Conservation (phyloP, 75 land plant genomes). For the Picea glauca region DNA sequence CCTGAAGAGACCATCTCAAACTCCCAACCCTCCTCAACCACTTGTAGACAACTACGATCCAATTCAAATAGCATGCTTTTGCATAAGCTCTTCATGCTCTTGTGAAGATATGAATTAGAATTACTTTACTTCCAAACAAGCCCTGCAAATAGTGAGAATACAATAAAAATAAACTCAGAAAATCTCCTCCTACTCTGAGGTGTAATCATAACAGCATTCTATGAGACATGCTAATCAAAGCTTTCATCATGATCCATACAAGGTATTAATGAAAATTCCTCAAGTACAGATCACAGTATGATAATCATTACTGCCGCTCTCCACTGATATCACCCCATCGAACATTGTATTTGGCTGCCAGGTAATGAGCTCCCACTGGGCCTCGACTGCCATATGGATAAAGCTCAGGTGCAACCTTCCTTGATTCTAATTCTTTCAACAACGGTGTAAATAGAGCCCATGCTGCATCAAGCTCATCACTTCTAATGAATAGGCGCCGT, state of each 20-base stretch:
- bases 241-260: not conserved
- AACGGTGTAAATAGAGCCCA: slow-evolving; percentile 90
- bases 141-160: not conserved
- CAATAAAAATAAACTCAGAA: slow-evolving; percentile 1
- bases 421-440: slow-evolving; percentile 79
- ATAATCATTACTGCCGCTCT: slow-evolving; percentile 16
- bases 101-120: not conserved
- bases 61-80: not conserved
- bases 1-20: not conserved
- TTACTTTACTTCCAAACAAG: not conserved
- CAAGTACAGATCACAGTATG: not conserved
- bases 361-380: slow-evolving; percentile 89
- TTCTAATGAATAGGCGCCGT: slow-evolving; percentile 79
- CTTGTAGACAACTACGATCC: not conserved
- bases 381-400: slow-evolving; percentile 95
- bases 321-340: slow-evolving; percentile 78
- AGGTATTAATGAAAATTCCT: not conserved
- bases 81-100: not conserved
- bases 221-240: not conserved
- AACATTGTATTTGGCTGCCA: slow-evolving; percentile 90
- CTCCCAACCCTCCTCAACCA: not conserved
- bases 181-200: not conserved
- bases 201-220: slow-evolving; percentile 4
- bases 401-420: slow-evolving; percentile 73
- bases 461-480: slow-evolving; percentile 94